These are phyloP conservation scores for Emergomyces orientalis DNA, from an alignment of 2,329 filamentous ascomycete species.

Conservation along the genomic window DNA sequence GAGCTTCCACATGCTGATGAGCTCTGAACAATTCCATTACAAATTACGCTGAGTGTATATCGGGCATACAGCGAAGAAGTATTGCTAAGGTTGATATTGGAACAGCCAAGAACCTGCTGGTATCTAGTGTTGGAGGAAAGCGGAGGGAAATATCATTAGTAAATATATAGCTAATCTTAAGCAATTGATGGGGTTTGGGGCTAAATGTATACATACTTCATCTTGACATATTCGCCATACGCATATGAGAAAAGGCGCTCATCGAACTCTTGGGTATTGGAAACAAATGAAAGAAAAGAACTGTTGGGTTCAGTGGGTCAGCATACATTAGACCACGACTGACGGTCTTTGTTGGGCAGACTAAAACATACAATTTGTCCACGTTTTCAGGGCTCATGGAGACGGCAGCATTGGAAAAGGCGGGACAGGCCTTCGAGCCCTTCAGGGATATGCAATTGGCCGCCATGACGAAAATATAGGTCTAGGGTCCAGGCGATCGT, in stretches of 20 bases:
- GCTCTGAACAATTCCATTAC: constrained; percentile 88
- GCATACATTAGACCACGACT: constrained; percentile 12
- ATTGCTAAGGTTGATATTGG: constrained; percentile 64
- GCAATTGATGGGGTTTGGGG: background rate
- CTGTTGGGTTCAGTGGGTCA: constrained; percentile 40
- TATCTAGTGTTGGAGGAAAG: constrained; percentile 54
- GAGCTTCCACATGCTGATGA: constrained; percentile 58
- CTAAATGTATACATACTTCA: constrained; percentile 53
- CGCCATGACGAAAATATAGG: constrained; percentile 24
- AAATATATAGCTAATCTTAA: background rate
- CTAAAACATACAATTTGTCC: constrained; percentile 54
- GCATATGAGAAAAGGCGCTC: constrained; percentile 63
- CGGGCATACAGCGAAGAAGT: constrained; percentile 79
- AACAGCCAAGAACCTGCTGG: constrained; percentile 69
- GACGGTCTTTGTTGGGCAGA: background rate
- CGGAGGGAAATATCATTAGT: constrained; percentile 1
- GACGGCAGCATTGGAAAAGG: constrained; percentile 63
- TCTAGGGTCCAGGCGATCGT: background rate
- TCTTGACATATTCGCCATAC: constrained; percentile 60
- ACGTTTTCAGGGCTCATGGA: constrained; percentile 52
- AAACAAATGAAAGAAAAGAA: constrained; percentile 77
- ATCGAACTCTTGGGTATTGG: constrained; percentile 69
- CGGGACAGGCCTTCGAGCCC: constrained; percentile 60
- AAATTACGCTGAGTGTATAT: constrained; percentile 84
- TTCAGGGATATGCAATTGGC: constrained; percentile 56